Evolutionary conservation across 306 rosid species (phyloP).

Genomic region (cucumber (Cucumis sativus)): DNA sequence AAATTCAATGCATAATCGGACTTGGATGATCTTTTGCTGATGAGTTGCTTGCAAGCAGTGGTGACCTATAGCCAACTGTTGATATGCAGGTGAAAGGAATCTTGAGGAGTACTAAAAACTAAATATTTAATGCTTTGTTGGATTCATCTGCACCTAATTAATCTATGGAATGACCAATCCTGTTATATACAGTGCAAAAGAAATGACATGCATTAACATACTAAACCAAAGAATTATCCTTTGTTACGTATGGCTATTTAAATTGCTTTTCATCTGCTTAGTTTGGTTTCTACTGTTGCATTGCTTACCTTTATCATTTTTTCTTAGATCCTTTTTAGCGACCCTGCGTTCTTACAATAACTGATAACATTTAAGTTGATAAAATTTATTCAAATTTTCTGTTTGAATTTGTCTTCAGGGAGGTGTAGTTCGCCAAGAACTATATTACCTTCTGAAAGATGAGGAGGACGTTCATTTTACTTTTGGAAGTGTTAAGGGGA

Average conservation of each 20-base stretch:
- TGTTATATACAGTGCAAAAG: background rate
- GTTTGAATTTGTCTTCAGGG: slow-evolving; percentile 39
- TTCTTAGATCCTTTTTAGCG: background rate
- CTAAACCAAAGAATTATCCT: background rate
- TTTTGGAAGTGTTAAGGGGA: slow-evolving; percentile 58
- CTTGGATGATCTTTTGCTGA: background rate
- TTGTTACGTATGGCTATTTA: background rate
- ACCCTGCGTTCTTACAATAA: background rate
- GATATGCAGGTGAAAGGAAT: background rate
- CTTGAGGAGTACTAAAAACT: background rate
- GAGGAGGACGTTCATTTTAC: slow-evolving; percentile 62
- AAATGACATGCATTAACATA: background rate
- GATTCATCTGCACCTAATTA: background rate
- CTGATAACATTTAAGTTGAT: background rate
- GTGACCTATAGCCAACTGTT: background rate
- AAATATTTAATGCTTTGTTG: background rate
- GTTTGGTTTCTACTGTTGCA: background rate
- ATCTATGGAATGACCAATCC: background rate
- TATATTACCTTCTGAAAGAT: slow-evolving; percentile 77
- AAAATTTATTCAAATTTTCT: background rate
- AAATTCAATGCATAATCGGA: background rate
- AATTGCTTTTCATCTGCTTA: background rate
- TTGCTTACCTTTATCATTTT: background rate
- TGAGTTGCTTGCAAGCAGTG: background rate
- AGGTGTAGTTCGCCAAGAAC: slow-evolving; percentile 81